phyloP scores from a whole-genome alignment of 1,284 basidiomycete species.

The Ceratobasidium sp. region DNA sequence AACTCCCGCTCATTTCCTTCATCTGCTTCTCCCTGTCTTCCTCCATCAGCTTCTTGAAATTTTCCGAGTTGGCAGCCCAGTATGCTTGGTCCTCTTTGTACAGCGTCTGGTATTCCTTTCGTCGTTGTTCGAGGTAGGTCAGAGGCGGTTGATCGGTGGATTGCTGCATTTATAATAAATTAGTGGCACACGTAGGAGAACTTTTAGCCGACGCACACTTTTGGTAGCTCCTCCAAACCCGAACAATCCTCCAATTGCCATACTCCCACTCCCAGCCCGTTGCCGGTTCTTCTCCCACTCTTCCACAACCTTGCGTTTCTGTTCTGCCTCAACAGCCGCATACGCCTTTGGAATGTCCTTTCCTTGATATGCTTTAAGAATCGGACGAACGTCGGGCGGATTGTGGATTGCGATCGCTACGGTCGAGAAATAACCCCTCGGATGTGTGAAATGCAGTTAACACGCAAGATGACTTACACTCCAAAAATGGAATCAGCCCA shows the following conservation, averaged over 20 bases:
- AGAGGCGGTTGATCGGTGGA: constrained; percentile 62
- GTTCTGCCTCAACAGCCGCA: constrained; percentile 84
- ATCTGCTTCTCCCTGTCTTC: constrained; percentile 85
- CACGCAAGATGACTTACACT: constrained; percentile 69
- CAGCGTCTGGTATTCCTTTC: constrained; percentile 83
- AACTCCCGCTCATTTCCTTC: constrained; percentile 64
- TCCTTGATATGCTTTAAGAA: constrained; percentile 84
- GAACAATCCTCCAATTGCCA: constrained; percentile 56
- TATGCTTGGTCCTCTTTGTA: constrained; percentile 92
- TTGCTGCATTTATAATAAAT: constrained; percentile 49
- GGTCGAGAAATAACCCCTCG: neutral
- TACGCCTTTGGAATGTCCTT: constrained; percentile 92
- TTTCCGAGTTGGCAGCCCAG: constrained; percentile 81
- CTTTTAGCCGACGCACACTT: constrained; percentile 25
- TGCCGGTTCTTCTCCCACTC: constrained; percentile 80
- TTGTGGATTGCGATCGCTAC: constrained; percentile 90
- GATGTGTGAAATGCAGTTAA: neutral
- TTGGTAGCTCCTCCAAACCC: constrained; percentile 38
- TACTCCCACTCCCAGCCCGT: constrained; percentile 56
- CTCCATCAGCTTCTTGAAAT: constrained; percentile 81
- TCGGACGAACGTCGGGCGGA: constrained; percentile 85
- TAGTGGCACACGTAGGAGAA: neutral
- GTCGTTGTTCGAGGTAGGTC: constrained; percentile 92
- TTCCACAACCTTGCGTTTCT: constrained; percentile 78
- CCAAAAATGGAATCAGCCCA: constrained; percentile 95